Evolutionary conservation across 768 basidiomycete genomes (phyloP).

Genomic region (Pholiota conissans): DNA sequence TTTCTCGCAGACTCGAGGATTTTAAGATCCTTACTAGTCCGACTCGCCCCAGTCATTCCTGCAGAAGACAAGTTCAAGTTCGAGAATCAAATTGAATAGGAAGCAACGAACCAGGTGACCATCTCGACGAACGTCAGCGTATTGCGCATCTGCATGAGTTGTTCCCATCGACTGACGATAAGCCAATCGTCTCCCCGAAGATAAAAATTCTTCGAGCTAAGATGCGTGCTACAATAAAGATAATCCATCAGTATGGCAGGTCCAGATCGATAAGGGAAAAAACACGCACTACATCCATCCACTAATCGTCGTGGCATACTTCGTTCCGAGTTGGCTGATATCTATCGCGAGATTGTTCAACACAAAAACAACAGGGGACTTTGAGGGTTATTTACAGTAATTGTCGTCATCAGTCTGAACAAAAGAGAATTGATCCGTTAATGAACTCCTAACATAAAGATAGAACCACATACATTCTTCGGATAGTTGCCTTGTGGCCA

Average conservation of each 20-base stretch:
- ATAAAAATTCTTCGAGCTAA: slow-evolving; percentile 64
- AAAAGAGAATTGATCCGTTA: neutral
- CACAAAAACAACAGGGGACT: neutral
- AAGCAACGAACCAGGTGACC: slow-evolving; percentile 54
- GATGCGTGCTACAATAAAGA: slow-evolving; percentile 41
- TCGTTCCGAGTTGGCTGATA: slow-evolving; percentile 40
- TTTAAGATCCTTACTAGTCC: slow-evolving; percentile 47
- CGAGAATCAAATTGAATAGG: neutral
- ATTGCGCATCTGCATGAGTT: slow-evolving; percentile 58
- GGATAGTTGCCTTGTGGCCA: slow-evolving; percentile 53
- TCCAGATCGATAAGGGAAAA: neutral
- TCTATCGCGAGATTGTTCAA: slow-evolving; percentile 27
- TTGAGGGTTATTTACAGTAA: slow-evolving; percentile 38
- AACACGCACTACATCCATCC: slow-evolving; percentile 45
- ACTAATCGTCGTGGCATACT: slow-evolving; percentile 47
- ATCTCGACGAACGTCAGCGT: slow-evolving; percentile 60
- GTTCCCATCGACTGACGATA: slow-evolving; percentile 70
- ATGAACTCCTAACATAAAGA: neutral
- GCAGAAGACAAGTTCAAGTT: neutral
- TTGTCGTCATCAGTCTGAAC: slow-evolving; percentile 42
- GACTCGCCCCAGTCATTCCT: slow-evolving; percentile 82
- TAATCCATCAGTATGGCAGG: neutral
- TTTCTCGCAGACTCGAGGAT: neutral
- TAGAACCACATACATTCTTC: slow-evolving; percentile 35
- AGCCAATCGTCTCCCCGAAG: slow-evolving; percentile 70